Conservation (phyloP, 495 filamentous ascomycete genomes). For the Aspergillus egyptiacus region DNA sequence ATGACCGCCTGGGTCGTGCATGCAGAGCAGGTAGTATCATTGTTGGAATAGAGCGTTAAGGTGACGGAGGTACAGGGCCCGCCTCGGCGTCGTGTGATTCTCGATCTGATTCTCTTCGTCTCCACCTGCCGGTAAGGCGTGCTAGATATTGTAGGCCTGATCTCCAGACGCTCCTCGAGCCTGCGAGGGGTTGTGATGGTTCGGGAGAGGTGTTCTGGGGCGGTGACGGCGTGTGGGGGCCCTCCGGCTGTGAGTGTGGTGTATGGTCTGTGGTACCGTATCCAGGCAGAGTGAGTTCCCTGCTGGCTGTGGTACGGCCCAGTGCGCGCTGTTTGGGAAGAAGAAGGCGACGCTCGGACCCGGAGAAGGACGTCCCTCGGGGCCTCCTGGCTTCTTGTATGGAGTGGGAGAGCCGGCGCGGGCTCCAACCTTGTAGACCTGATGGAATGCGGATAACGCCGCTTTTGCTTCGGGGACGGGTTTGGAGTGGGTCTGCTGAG, state of each 20-base stretch:
- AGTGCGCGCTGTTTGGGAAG: slow-evolving; percentile 20
- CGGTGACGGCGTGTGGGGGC: not conserved
- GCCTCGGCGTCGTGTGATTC: slow-evolving; percentile 13
- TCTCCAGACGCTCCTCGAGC: slow-evolving; percentile 32
- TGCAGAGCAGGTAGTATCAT: no score
- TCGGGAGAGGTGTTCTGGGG: not conserved
- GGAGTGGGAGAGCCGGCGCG: slow-evolving; percentile 18
- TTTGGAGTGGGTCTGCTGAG: slow-evolving; percentile 13
- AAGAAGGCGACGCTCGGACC: slow-evolving; percentile 16
- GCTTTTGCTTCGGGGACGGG: slow-evolving; percentile 27
- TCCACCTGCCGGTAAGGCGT: slow-evolving; percentile 19
- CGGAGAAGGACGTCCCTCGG: slow-evolving; percentile 28
- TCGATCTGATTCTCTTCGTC: slow-evolving; percentile 12
- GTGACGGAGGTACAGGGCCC: not conserved
- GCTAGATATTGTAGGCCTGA: slow-evolving; percentile 24
- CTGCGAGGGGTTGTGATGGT: slow-evolving; percentile 23
- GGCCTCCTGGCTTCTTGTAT: slow-evolving; percentile 9
- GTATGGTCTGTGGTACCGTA: slow-evolving; percentile 35
- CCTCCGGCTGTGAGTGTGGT: slow-evolving; percentile 5
- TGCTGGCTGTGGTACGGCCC: slow-evolving; percentile 1
- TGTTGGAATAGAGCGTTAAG: not conserved
- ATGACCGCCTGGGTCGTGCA: not conserved
- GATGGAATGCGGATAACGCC: slow-evolving; percentile 20
- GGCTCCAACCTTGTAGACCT: slow-evolving; percentile 20
- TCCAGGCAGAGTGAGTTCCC: slow-evolving; percentile 7